Percentiles rank a stretch among this genome's conserved stretches.
Evolutionary conservation across 352 stramenopile genomes (phyloP).

Genomic region (Phytophthora chlamydospora): DNA sequence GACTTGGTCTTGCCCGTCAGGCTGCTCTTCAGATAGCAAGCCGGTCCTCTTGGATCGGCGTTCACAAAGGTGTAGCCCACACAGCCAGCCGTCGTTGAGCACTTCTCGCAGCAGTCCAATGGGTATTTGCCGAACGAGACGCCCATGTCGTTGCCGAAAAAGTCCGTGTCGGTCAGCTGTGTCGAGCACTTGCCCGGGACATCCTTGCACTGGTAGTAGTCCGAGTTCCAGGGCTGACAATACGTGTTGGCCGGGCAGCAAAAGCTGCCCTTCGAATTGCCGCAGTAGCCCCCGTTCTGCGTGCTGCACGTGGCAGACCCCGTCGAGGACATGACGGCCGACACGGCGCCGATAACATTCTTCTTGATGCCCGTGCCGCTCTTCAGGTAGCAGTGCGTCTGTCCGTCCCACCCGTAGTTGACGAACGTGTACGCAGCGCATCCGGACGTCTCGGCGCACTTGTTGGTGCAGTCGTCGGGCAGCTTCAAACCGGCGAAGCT

Average conservation of each 20-base stretch:
- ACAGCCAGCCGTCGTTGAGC: constrained; percentile 22
- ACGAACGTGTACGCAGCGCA: constrained; percentile 40
- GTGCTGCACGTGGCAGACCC: constrained; percentile 24
- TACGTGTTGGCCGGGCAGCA: constrained; percentile 46
- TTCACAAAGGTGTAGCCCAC: constrained; percentile 38
- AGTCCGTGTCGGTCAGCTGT: constrained; percentile 45
- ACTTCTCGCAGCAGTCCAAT: constrained; percentile 24
- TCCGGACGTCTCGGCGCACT: constrained; percentile 14
- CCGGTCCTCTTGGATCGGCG: constrained; percentile 13
- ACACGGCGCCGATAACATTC: constrained; percentile 18
- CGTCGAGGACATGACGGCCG: constrained; percentile 19
- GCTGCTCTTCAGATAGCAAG: constrained; percentile 36
- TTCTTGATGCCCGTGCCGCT: constrained; percentile 16
- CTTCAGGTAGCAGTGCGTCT: constrained; percentile 50
- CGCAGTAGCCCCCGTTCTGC: constrained; percentile 24
- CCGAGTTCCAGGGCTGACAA: constrained; percentile 51
- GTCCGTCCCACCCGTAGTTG: constrained; percentile 32
- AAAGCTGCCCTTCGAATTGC: constrained; percentile 27
- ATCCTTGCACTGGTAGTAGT: constrained; percentile 48
- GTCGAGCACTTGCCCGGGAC: constrained; percentile 37
- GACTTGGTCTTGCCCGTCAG: neutral
- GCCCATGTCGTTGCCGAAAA: constrained; percentile 49
- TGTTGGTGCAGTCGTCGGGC: constrained; percentile 15
- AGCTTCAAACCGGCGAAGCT: constrained; percentile 28
- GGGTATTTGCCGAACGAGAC: constrained; percentile 15